A percentile compares a stretch with the other conserved stretches of the same genome.
Evolutionary conservation across 208 protist genomes (phyloP).

Genomic region (Crithidia bombi): DNA sequence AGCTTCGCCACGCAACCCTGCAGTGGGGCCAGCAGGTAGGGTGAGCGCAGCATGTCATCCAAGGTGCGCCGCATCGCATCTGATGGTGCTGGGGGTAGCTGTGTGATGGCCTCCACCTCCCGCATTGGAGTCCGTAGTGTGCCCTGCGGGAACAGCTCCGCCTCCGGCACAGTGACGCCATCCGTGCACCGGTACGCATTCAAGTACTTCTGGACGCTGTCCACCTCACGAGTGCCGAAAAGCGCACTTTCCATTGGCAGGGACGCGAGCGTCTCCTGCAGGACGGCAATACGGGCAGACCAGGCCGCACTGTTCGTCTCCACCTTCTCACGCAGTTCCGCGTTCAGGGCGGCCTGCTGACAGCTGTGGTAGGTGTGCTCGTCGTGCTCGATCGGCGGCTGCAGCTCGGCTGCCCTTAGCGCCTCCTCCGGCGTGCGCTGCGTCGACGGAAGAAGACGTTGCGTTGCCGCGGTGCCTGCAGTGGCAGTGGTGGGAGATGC

Average conservation of each 20-base stretch:
- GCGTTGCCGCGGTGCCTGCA: conserved; percentile 1
- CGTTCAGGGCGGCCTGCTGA: conserved; percentile 80
- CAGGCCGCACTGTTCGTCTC: conserved; percentile 60
- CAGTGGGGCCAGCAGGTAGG: conserved; percentile 65
- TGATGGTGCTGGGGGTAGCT: conserved; percentile 40
- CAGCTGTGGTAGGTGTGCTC: conserved; percentile 70
- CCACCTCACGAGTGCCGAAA: conserved; percentile 40
- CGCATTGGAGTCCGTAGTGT: conserved; percentile 38
- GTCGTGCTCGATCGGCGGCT: conserved; percentile 57
- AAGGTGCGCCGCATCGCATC: conserved; percentile 64
- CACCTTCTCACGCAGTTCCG: conserved; percentile 65
- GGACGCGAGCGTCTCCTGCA: conserved; percentile 40
- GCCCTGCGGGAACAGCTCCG: conserved; percentile 47
- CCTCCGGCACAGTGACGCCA: conserved; percentile 39
- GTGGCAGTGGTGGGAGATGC: neutral
- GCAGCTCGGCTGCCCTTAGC: conserved; percentile 33
- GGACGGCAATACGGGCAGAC: conserved; percentile 43
- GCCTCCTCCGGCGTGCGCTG: conserved; percentile 36
- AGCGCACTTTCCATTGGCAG: conserved; percentile 49
- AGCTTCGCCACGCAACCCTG: conserved; percentile 56
- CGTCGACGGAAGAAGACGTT: conserved; percentile 22
- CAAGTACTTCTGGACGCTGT: conserved; percentile 55
- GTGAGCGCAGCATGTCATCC: conserved; percentile 65
- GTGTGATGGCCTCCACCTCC: conserved; percentile 40
- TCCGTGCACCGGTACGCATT: conserved; percentile 69